Evolutionary conservation across 805 yeast genomes (phyloP).

Genomic region (Candida qinlingensis): DNA sequence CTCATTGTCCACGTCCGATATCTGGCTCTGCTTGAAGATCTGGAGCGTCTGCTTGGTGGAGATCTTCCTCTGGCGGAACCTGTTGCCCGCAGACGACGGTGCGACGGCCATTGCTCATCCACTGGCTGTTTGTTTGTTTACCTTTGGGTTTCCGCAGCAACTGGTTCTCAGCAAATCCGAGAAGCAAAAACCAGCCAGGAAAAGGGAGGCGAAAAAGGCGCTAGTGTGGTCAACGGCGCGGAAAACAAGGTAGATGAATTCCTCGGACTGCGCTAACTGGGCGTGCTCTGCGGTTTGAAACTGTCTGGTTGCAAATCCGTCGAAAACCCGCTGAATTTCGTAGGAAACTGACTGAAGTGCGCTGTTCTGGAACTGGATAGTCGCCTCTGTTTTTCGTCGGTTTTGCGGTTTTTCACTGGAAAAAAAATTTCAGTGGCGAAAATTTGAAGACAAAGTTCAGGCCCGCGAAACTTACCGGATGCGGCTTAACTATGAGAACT

Average conservation of each 20-base stretch:
- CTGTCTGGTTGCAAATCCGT: background rate
- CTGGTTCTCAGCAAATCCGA: background rate
- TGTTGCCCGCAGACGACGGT: slow-evolving; percentile 23
- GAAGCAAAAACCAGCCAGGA: background rate
- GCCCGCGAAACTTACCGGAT: background rate
- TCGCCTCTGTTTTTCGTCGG: slow-evolving; percentile 3
- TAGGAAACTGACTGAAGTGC: background rate
- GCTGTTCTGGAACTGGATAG: background rate
- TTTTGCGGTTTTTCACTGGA: background rate
- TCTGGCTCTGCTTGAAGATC: slow-evolving; percentile 69
- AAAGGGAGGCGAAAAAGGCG: background rate
- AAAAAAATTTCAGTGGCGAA: background rate
- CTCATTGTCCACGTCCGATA: slow-evolving; percentile 74
- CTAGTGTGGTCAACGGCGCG: background rate
- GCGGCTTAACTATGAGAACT: no score
- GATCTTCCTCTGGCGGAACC: slow-evolving; percentile 92
- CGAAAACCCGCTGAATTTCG: background rate
- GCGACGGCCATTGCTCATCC: slow-evolving; percentile 10
- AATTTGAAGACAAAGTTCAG: background rate
- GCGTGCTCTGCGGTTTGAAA: background rate
- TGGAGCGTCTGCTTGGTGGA: slow-evolving; percentile 84
- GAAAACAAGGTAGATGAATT: background rate
- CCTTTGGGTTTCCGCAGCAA: background rate
- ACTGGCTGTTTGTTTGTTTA: background rate
- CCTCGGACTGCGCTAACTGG: background rate